Evolutionary conservation across 495 filamentous ascomycete species (phyloP).

Genomic region (Hyaloscypha bicolor): DNA sequence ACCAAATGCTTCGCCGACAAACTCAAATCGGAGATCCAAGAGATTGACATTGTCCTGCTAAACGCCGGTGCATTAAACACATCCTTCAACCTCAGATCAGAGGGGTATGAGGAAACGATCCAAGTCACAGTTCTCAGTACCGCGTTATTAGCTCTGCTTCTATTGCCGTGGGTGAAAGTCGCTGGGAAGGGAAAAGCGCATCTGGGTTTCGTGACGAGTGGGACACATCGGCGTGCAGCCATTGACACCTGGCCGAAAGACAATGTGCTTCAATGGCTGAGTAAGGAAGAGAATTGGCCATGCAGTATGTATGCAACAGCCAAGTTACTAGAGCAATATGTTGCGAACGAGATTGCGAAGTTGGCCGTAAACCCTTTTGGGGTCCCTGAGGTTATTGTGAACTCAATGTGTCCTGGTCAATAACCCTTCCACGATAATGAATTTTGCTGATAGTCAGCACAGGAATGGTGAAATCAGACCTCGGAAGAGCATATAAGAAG

Average conservation of each 20-base stretch:
- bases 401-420: slow-evolving; percentile 44
- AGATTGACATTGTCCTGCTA: slow-evolving; percentile 32
- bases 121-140: slow-evolving; percentile 33
- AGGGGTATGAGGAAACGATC: slow-evolving; percentile 31
- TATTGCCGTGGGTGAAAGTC: slow-evolving; percentile 34
- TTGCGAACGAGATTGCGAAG: slow-evolving; percentile 38
- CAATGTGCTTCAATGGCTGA: slow-evolving; percentile 35
- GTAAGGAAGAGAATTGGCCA: slow-evolving; percentile 36
- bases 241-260: slow-evolving; percentile 22
- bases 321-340: slow-evolving; percentile 45
- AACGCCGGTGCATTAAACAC: slow-evolving; percentile 32
- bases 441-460: background rate
- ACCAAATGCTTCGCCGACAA: slow-evolving; percentile 28
- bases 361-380: slow-evolving; percentile 32
- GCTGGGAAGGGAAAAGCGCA: slow-evolving; percentile 31
- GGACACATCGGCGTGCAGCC: slow-evolving; percentile 28
- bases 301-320: slow-evolving; percentile 32
- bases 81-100: slow-evolving; percentile 6
- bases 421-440: background rate
- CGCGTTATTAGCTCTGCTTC: slow-evolving; percentile 27
- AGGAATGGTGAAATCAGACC: slow-evolving; percentile 41
- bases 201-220: slow-evolving; percentile 33
- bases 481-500: slow-evolving; percentile 35
- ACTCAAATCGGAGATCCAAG: slow-evolving; percentile 24
- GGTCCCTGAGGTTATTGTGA: slow-evolving; percentile 45